phyloP scores from a whole-genome alignment of 805 yeast species.

The Peterozyma xylosa region DNA sequence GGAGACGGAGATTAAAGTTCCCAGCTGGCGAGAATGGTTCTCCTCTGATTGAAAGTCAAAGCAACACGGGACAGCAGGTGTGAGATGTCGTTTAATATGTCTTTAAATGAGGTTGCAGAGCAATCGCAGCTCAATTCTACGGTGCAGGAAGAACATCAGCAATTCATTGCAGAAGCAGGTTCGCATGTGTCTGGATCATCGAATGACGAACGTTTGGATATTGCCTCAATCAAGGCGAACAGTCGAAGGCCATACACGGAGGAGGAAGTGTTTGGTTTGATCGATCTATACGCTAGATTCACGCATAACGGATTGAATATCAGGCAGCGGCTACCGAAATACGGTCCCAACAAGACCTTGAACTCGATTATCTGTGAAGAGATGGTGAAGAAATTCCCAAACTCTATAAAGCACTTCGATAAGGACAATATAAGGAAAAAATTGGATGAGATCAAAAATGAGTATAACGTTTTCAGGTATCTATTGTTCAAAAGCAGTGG shows the following conservation, averaged over 20 bases:
- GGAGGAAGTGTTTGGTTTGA: slow-evolving; percentile 8
- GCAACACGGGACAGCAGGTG: too few relatives aligned
- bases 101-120: too few relatives aligned
- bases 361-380: slow-evolving; percentile 4
- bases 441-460: slow-evolving; percentile 8
- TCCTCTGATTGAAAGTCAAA: too few relatives aligned
- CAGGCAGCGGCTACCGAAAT: slow-evolving; percentile 1
- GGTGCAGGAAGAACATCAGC: too few relatives aligned
- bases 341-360: slow-evolving; percentile 3
- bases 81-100: too few relatives aligned
- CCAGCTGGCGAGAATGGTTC: too few relatives aligned
- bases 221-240: slow-evolving; percentile 2
- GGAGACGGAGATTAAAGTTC: too few relatives aligned
- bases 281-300: slow-evolving; percentile 6
- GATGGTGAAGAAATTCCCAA: slow-evolving; percentile 7
- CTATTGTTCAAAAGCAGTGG: slow-evolving; percentile 5
- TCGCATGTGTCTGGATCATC: too few relatives aligned
- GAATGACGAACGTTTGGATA: too few relatives aligned
- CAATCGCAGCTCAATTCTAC: too few relatives aligned
- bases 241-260: slow-evolving; percentile 11
- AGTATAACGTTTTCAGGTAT: slow-evolving; percentile 7
- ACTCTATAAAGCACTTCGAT: slow-evolving; percentile 7
- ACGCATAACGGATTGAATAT: slow-evolving; percentile 6
- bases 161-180: too few relatives aligned
- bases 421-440: slow-evolving; percentile 9